A percentile compares a stretch with the other conserved stretches of the same genome.
phyloP scores from a whole-genome alignment of 495 filamentous ascomycete species.

The Penicillium paxilli region DNA sequence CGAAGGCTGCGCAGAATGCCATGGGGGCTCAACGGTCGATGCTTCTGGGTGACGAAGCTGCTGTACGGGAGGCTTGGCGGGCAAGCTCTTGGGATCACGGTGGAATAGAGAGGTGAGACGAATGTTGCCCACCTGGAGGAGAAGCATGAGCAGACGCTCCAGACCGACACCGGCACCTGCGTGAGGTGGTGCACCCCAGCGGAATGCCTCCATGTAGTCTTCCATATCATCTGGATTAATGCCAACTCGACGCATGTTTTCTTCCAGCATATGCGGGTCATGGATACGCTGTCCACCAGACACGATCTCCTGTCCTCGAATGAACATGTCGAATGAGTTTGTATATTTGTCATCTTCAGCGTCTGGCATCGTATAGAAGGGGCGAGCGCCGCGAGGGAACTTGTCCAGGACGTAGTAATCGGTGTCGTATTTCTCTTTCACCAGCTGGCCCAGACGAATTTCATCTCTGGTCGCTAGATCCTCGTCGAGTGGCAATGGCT shows the following conservation, averaged over 20 bases:
- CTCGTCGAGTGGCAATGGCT: slow-evolving; percentile 64
- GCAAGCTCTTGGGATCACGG: slow-evolving; percentile 79
- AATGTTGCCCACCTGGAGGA: slow-evolving; percentile 85
- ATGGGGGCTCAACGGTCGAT: slow-evolving; percentile 66
- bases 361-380: slow-evolving; percentile 92
- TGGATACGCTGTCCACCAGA: slow-evolving; percentile 92
- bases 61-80: slow-evolving; percentile 52
- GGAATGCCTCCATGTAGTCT: slow-evolving; percentile 86
- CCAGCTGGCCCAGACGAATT: slow-evolving; percentile 77
- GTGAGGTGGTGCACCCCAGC: slow-evolving; percentile 85
- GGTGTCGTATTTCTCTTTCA: slow-evolving; percentile 82
- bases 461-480: slow-evolving; percentile 84
- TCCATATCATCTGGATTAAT: slow-evolving; percentile 76
- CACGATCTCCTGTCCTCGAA: slow-evolving; percentile 91
- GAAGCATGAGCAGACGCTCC: slow-evolving; percentile 81
- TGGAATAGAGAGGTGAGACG: slow-evolving; percentile 81
- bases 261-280: slow-evolving; percentile 68
- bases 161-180: slow-evolving; percentile 89
- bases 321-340: slow-evolving; percentile 95
- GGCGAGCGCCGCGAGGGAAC: not conserved
- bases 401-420: not conserved
- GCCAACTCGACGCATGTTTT: slow-evolving; percentile 73
- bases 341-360: slow-evolving; percentile 68
- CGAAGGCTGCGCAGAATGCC: slow-evolving; percentile 44
- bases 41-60: slow-evolving; percentile 75